phyloP scores from a whole-genome alignment of 345 rosid species.

The Eucalyptus marginata region DNA sequence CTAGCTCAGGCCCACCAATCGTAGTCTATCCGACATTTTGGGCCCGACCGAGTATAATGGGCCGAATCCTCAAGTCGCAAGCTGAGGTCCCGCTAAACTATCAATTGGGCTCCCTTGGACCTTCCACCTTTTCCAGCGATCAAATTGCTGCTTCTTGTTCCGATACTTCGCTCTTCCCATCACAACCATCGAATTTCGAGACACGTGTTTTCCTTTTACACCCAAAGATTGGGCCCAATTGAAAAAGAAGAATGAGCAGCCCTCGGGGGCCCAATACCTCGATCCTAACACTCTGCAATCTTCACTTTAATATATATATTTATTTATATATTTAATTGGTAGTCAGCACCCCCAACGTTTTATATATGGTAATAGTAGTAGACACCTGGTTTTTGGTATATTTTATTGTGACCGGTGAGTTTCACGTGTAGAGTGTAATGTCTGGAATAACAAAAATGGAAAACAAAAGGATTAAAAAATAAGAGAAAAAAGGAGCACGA shows the following conservation, averaged over 20 bases:
- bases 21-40: not conserved
- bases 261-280: not conserved
- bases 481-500: not conserved
- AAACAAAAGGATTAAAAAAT: not conserved
- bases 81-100: not conserved
- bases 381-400: not conserved
- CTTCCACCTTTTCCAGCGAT: not conserved
- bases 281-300: not conserved
- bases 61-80: not conserved
- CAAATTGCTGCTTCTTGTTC: too few relatives aligned
- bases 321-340: not conserved
- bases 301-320: not conserved
- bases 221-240: not conserved
- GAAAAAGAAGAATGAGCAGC: not conserved
- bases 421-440: not conserved
- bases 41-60: not conserved
- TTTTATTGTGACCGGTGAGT: not conserved
- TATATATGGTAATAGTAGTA: not conserved
- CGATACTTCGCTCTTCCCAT: too few relatives aligned
- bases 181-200: not conserved
- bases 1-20: not conserved
- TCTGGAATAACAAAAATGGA: not conserved
- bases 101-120: not conserved
- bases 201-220: too few relatives aligned
- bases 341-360: not conserved